Percentiles rank a stretch among this genome's conserved stretches.
These are phyloP conservation scores for Colletotrichum sidae DNA, from an alignment of 2,329 filamentous ascomycete genomes.

Conservation along the genomic window DNA sequence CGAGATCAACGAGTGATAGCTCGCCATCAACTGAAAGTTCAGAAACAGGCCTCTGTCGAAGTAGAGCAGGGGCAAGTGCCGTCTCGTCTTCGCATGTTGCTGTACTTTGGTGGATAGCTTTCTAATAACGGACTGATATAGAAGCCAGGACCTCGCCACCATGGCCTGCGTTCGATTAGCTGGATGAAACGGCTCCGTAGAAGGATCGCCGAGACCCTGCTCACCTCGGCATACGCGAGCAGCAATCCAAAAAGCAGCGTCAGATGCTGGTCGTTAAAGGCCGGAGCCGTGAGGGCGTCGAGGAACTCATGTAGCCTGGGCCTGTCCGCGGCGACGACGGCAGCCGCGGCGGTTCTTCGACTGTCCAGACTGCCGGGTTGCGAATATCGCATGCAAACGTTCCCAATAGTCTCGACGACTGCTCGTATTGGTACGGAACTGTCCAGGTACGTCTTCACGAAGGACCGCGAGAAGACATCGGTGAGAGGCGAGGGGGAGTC, in stretches of 20 bases:
- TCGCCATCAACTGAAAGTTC: conserved; percentile 10
- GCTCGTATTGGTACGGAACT: conserved; percentile 19
- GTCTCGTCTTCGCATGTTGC: neutral
- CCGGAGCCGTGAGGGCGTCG: conserved; percentile 14
- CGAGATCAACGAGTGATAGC: neutral
- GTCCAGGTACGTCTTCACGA: conserved; percentile 18
- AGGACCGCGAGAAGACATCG: conserved; percentile 26
- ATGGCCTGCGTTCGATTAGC: neutral
- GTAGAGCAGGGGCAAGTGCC: conserved; percentile 6
- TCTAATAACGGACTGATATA: neutral
- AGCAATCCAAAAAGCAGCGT: conserved; percentile 24
- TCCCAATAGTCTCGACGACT: conserved; percentile 15
- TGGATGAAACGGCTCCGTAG: neutral
- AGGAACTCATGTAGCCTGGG: conserved; percentile 5
- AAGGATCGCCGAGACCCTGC: neutral
- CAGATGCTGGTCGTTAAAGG: conserved; percentile 17
- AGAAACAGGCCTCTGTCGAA: conserved; percentile 23
- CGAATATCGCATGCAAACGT: conserved; percentile 6
- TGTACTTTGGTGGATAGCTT: conserved; percentile 15
- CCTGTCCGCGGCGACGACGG: conserved; percentile 7
- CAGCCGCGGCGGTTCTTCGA: conserved; percentile 7
- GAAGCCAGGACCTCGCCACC: conserved; percentile 20
- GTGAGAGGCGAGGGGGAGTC: conserved; percentile 25
- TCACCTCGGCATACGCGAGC: conserved; percentile 20
- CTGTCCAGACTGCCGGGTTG: neutral